Evolutionary conservation across 2,329 filamentous ascomycete genomes (phyloP), one percentile per base, ranked within the genome.

Genomic region (Bisporella sp.): DNA sequence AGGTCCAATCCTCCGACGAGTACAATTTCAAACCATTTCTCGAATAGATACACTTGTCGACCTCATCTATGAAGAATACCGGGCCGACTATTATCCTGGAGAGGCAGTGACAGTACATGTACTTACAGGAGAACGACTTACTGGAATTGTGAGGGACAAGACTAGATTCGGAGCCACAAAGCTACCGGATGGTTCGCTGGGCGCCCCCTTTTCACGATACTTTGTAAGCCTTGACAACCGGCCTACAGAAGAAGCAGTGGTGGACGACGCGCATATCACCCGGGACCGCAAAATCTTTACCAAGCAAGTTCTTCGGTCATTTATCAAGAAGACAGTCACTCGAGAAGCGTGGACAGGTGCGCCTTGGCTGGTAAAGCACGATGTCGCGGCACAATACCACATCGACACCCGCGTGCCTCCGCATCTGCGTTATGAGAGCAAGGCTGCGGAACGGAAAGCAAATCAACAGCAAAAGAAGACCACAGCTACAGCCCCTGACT

Each of bases 321-420:
- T 96, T 58, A 88, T 99, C 57, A 96, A 96, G 66, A 91, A 95
- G 68, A 93, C 90, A 0, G 86, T 96, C n/a, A 86, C 84, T 2
- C 77, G 92, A 54, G 93, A 97, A 63, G 81, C 89, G 4, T 97
- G 91, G 89, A 92, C 84, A 54, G 92, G 92, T n/a, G 93, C 93
- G 0, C 92, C 93, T 0, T 99, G 93, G 93, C 73, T 95, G 49
- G 92, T 97, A 13, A 96, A 95, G 70, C 79, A 86, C 35, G 84
- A 89, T 48, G 83, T 95, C 52, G 93, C 93, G 1, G 81, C 82
- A 43, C 78, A 84, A 55, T 96, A 93, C 67, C 84, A 89, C 55
- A 93, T 99, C 55, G 85, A 89, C 54, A 90, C 83, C n/a, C 82
- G 89, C 48, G 82, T 97, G 9, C 93, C 93, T 5, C 78, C 83